These are phyloP conservation scores for Penicillium psychrofluorescens DNA, from an alignment of 495 filamentous ascomycete species.

Conservation along the genomic window DNA sequence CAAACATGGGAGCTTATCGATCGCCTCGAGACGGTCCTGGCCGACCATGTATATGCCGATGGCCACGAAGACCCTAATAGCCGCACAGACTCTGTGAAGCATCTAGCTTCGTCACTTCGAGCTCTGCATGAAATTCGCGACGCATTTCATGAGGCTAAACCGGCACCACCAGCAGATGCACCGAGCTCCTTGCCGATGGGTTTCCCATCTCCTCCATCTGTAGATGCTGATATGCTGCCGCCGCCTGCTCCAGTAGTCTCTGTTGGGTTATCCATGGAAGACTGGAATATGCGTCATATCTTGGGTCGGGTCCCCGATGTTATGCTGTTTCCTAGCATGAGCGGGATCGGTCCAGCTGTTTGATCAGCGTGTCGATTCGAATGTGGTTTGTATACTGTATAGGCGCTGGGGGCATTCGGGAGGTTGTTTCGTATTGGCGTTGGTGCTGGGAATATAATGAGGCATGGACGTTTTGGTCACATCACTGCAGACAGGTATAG, in stretches of 20 bases:
- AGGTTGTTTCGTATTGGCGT: not conserved
- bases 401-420: not conserved
- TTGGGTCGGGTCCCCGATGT: slow-evolving; percentile 32
- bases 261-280: slow-evolving; percentile 5
- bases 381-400: not conserved
- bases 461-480: too few species aligned
- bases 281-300: slow-evolving; percentile 21
- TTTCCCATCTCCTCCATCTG: slow-evolving; percentile 21
- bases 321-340: slow-evolving; percentile 37
- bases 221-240: slow-evolving; percentile 8
- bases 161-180: not conserved
- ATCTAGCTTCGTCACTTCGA: slow-evolving; percentile 32
- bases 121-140: slow-evolving; percentile 33
- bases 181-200: slow-evolving; percentile 11
- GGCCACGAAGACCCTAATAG: slow-evolving; percentile 19
- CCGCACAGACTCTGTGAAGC: slow-evolving; percentile 33
- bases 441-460: not conserved
- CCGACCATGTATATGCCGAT: slow-evolving; percentile 35
- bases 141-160: slow-evolving; percentile 21
- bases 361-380: not conserved
- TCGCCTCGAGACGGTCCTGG: slow-evolving; percentile 31
- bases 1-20: slow-evolving; percentile 33
- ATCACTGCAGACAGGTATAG: too few species aligned
- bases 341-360: slow-evolving; percentile 6
- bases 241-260: slow-evolving; percentile 1